Conservation (phyloP, 495 filamentous ascomycete genomes). For the Aspergillus haitiensis region DNA sequence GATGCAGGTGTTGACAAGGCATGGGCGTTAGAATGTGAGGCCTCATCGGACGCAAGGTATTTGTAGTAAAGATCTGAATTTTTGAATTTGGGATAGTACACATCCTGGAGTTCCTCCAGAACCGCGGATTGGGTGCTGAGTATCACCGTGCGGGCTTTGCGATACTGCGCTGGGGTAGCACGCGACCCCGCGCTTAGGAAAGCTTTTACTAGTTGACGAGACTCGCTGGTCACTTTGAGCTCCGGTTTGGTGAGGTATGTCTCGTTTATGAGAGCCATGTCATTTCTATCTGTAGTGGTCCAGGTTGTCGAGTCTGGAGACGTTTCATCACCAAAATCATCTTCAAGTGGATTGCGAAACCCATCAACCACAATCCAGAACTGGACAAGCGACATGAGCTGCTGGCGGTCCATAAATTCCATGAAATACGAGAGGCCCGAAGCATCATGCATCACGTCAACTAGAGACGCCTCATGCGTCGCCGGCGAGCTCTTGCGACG, state of each 20-base stretch:
- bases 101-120: conserved; percentile 76
- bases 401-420: conserved; percentile 97
- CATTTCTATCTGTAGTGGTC: conserved; percentile 81
- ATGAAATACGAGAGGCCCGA: conserved; percentile 96
- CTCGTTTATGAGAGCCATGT: conserved; percentile 86
- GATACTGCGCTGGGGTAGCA: conserved; percentile 79
- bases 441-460: conserved; percentile 81
- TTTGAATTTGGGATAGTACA: conserved; percentile 81
- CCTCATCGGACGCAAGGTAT: conserved; percentile 86
- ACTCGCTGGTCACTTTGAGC: conserved; percentile 69
- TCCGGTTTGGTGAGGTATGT: conserved; percentile 82
- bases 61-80: conserved; percentile 94
- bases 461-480: conserved; percentile 69
- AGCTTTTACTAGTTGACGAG: conserved; percentile 64
- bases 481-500: conserved; percentile 48
- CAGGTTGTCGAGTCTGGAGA: conserved; percentile 65
- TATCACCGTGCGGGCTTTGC: conserved; percentile 77
- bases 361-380: conserved; percentile 99
- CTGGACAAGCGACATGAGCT: conserved; percentile 85
- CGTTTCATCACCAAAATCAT: conserved; percentile 72
- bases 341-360: conserved; percentile 92
- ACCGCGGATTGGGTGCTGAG: conserved; percentile 78
- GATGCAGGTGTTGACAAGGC: conserved; percentile 22
- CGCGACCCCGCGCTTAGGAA: conserved; percentile 76
- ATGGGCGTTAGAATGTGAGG: conserved; percentile 46